Evolutionary conservation across 2,329 filamentous ascomycete species (phyloP).

Genomic region (Metarhizium rileyi): DNA sequence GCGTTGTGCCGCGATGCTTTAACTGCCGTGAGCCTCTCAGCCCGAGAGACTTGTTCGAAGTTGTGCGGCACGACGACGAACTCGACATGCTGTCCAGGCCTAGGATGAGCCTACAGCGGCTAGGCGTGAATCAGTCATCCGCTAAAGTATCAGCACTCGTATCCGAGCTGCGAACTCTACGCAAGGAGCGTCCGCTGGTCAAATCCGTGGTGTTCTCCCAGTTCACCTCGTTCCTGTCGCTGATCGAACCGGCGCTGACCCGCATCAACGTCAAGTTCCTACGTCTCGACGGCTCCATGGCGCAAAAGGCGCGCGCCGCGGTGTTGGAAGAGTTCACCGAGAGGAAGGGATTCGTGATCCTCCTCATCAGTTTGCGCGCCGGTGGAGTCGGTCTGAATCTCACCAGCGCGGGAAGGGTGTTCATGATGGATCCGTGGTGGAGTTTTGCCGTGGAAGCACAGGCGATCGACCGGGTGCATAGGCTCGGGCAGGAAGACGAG

Average conservation of each 20-base stretch:
- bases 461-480: constrained; percentile 93
- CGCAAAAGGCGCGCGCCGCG: constrained; percentile 71
- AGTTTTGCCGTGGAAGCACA: constrained; percentile 94
- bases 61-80: constrained; percentile 67
- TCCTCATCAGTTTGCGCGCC: constrained; percentile 77
- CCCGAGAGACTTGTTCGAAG: constrained; percentile 80
- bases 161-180: constrained; percentile 59
- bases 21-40: constrained; percentile 81
- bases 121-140: constrained; percentile 60
- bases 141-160: constrained; percentile 82
- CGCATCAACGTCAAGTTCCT: constrained; percentile 66
- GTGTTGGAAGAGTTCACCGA: constrained; percentile 66
- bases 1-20: constrained; percentile 72
- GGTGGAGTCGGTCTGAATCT: constrained; percentile 92
- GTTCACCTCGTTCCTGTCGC: constrained; percentile 89
- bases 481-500: constrained; percentile 85
- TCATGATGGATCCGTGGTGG: constrained; percentile 99
- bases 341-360: constrained; percentile 51
- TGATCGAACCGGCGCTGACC: constrained; percentile 74
- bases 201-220: constrained; percentile 96
- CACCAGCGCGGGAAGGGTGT: constrained; percentile 80
- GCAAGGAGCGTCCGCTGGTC: constrained; percentile 53
- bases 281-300: constrained; percentile 86
- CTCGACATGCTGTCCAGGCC: constrained; percentile 34
- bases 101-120: constrained; percentile 50